phyloP scores from a whole-genome alignment of 2,329 filamentous ascomycete genomes.

The Colletotrichum phormii region DNA sequence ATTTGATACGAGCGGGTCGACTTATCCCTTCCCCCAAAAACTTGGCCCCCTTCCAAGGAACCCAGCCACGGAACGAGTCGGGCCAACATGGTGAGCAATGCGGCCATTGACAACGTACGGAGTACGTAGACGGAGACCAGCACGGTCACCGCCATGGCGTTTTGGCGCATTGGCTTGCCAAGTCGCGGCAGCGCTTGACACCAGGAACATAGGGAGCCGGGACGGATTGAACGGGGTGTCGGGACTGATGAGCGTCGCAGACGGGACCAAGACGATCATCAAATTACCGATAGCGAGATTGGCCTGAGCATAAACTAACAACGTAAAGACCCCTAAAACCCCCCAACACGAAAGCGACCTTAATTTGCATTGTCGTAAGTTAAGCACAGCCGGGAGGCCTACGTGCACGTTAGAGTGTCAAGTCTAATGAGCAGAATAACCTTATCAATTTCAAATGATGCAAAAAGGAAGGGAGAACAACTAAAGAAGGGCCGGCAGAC shows the following conservation, averaged over 20 bases:
- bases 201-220: background rate
- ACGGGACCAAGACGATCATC: background rate
- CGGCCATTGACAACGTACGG: no score
- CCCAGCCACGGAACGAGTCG: background rate
- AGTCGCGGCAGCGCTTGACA: background rate
- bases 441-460: slow-evolving; percentile 10
- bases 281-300: slow-evolving; percentile 26
- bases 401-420: background rate
- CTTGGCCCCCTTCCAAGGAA: background rate
- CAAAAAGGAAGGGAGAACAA: background rate
- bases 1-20: slow-evolving; percentile 15
- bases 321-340: background rate
- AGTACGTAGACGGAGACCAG: background rate
- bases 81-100: background rate
- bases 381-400: background rate
- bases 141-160: slow-evolving; percentile 11
- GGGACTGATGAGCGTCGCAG: background rate
- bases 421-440: background rate
- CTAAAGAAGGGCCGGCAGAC: background rate
- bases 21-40: background rate
- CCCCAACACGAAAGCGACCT: slow-evolving; percentile 12
- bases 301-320: background rate
- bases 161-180: slow-evolving; percentile 4
- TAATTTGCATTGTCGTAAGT: background rate
- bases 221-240: background rate